phyloP scores from a whole-genome alignment of 805 yeast genomes.

The Saccharomycopsis sp. region DNA sequence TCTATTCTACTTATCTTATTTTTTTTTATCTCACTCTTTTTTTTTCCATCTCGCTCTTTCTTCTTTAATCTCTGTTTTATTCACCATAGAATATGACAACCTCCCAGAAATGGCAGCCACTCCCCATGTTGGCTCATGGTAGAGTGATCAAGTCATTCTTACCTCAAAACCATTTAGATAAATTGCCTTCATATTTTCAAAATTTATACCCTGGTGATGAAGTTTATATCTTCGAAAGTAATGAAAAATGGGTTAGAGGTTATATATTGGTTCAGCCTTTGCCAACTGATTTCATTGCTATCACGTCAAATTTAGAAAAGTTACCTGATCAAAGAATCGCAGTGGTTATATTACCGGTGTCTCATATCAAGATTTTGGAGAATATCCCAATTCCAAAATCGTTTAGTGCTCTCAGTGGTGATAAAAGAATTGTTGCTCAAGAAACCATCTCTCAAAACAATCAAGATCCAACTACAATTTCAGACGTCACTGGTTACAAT shows the following conservation, averaged over 20 bases:
- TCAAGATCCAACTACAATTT: constrained; percentile 25
- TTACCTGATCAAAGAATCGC: constrained; percentile 50
- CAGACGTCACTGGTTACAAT: constrained; percentile 21
- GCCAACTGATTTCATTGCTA: constrained; percentile 61
- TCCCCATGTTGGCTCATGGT: constrained; percentile 39
- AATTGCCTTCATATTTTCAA: constrained; percentile 33
- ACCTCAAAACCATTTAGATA: constrained; percentile 35
- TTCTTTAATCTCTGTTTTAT: too few relatives aligned
- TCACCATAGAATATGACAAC: not conserved
- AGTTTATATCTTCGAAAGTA: constrained; percentile 61
- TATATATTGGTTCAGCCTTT: constrained; percentile 62
- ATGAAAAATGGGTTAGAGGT: constrained; percentile 71
- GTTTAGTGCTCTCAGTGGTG: constrained; percentile 23
- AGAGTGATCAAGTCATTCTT: constrained; percentile 37
- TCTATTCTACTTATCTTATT: too few relatives aligned
- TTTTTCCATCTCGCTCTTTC: too few relatives aligned
- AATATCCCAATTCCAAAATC: constrained; percentile 35
- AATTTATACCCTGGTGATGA: constrained; percentile 74
- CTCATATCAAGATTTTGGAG: constrained; percentile 41
- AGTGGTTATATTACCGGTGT: constrained; percentile 56
- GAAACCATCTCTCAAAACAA: constrained; percentile 9
- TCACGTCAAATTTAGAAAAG: constrained; percentile 47
- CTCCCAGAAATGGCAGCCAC: constrained; percentile 39
- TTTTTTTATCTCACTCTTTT: too few relatives aligned
- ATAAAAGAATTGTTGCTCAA: constrained; percentile 22